Evolutionary conservation across 495 filamentous ascomycete species (phyloP).

Genomic region (Hypoxylon cercidicola): DNA sequence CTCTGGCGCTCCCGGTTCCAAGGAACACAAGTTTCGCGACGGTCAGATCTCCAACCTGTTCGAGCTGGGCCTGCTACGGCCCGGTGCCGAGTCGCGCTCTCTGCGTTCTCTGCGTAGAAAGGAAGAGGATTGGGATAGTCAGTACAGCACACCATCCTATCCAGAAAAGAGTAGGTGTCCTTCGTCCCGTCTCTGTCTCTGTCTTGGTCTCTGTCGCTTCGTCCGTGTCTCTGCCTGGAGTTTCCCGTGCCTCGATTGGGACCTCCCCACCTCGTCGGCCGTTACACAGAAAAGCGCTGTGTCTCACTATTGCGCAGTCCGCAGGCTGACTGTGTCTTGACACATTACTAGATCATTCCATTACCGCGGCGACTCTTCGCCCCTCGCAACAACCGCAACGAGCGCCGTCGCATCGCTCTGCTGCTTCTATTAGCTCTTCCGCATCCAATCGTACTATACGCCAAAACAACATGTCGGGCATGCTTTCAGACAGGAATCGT

Average conservation of each 20-base stretch:
- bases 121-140: conserved; percentile 45
- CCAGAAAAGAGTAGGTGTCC: conserved; percentile 58
- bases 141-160: conserved; percentile 46
- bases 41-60: conserved; percentile 50
- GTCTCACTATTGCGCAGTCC: conserved; percentile 29
- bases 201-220: not conserved
- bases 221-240: no score
- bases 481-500: conserved; percentile 81
- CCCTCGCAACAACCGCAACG: conserved; percentile 38
- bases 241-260: conserved; percentile 2
- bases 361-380: conserved; percentile 47
- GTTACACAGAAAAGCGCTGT: conserved; percentile 1
- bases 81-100: conserved; percentile 48
- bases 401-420: conserved; percentile 57
- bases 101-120: conserved; percentile 53
- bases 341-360: conserved; percentile 50
- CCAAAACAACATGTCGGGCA: conserved; percentile 52
- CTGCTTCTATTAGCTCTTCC: conserved; percentile 52
- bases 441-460: conserved; percentile 52
- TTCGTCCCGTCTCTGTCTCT: conserved; percentile 2
- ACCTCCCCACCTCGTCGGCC: conserved; percentile 22
- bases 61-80: conserved; percentile 51
- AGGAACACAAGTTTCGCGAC: conserved; percentile 51
- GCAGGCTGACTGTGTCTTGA: conserved; percentile 35
- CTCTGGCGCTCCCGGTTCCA: conserved; percentile 40